phyloP scores from a whole-genome alignment of 2,329 filamentous ascomycete species.

The Clonostachys rhizophaga region DNA sequence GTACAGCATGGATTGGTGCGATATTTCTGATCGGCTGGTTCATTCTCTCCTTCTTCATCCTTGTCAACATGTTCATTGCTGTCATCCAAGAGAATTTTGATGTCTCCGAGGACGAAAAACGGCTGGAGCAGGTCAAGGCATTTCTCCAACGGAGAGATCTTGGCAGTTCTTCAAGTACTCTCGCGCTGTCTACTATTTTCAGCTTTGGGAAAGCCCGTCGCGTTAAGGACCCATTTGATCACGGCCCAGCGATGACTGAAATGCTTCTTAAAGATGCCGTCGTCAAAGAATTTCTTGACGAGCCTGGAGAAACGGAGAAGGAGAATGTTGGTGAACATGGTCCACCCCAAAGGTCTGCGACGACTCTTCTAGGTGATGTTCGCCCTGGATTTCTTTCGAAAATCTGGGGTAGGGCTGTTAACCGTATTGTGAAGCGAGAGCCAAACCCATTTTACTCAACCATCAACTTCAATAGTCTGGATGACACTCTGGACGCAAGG shows the following conservation, averaged over 20 bases:
- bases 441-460: conserved; percentile 94
- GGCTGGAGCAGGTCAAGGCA: conserved; percentile 90
- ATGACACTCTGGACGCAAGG: conserved; percentile 77
- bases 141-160: conserved; percentile 91
- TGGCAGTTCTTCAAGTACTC: conserved; percentile 65
- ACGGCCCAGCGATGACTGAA: conserved; percentile 86
- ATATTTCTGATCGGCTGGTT: conserved; percentile 94
- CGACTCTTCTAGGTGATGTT: conserved; percentile 32
- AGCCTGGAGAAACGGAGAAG: conserved; percentile 20
- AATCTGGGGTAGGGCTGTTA: conserved; percentile 56
- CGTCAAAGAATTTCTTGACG: conserved; percentile 89
- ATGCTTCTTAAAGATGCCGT: conserved; percentile 97
- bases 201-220: conserved; percentile 54
- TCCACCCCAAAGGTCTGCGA: conserved; percentile 24
- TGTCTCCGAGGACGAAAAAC: conserved; percentile 96
- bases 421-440: conserved; percentile 59
- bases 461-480: conserved; percentile 61
- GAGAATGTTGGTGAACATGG: conserved; percentile 23
- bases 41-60: conserved; percentile 89
- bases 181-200: conserved; percentile 71
- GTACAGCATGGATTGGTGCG: conserved; percentile 89
- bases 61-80: conserved; percentile 99
- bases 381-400: conserved; percentile 55
- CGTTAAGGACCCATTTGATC: conserved; percentile 80
- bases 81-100: conserved; percentile 99